A percentile compares a stretch with the other conserved stretches of the same genome.
phyloP scores from a whole-genome alignment of 208 protist genomes.

The Crithidia fasciculata region DNA sequence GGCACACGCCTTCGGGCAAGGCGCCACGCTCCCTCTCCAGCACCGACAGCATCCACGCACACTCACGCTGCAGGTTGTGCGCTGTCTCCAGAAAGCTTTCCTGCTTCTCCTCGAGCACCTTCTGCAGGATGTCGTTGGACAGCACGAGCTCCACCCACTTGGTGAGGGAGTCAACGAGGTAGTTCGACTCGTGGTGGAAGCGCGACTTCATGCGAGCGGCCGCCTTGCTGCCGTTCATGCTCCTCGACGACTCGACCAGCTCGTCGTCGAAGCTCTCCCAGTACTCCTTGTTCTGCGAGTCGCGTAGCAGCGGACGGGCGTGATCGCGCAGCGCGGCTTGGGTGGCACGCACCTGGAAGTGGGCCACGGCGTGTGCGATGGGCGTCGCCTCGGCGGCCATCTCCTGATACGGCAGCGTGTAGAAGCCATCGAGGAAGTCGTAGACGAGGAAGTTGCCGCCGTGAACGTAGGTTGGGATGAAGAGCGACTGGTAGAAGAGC shows the following conservation, averaged over 20 bases:
- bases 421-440: slow-evolving; percentile 69
- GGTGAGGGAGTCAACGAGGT: slow-evolving; percentile 72
- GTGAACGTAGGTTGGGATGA: slow-evolving; percentile 78
- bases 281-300: slow-evolving; percentile 38
- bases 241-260: slow-evolving; percentile 4
- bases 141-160: slow-evolving; percentile 68
- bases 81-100: slow-evolving; percentile 46
- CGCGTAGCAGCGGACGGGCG: slow-evolving; percentile 42
- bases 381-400: slow-evolving; percentile 56
- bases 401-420: slow-evolving; percentile 69
- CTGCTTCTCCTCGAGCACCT: slow-evolving; percentile 61
- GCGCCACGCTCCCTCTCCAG: slow-evolving; percentile 31
- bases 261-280: slow-evolving; percentile 32
- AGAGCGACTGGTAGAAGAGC: slow-evolving; percentile 90
- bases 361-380: slow-evolving; percentile 64
- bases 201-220: slow-evolving; percentile 31
- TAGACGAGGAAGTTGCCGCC: slow-evolving; percentile 88
- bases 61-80: slow-evolving; percentile 47
- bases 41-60: slow-evolving; percentile 47
- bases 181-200: slow-evolving; percentile 81
- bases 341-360: slow-evolving; percentile 83
- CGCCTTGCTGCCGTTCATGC: not conserved
- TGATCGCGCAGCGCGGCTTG: slow-evolving; percentile 59
- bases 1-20: slow-evolving; percentile 80
- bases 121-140: slow-evolving; percentile 57